Evolutionary conservation across 1,284 basidiomycete species (phyloP).

Genomic region (Pyrrhoderma noxium): DNA sequence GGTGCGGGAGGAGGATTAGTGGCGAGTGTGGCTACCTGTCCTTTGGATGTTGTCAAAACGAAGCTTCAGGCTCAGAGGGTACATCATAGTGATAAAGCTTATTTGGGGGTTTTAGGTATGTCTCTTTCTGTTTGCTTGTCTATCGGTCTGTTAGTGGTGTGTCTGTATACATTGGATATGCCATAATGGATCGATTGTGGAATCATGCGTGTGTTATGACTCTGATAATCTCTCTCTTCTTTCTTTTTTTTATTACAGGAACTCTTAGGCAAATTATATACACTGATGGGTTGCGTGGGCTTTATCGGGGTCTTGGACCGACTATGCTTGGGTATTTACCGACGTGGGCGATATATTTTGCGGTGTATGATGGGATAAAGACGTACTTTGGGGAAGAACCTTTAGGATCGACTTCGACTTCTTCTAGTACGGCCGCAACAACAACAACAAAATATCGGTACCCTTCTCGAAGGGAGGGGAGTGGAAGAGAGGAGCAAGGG

Average conservation of each 20-base stretch:
- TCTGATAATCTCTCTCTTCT: no score
- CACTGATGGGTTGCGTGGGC: constrained; percentile 75
- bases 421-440: no score
- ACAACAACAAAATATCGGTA: no score
- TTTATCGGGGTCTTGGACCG: constrained; percentile 93
- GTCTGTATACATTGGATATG: no score
- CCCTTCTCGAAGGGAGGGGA: no score
- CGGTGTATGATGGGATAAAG: constrained; percentile 95
- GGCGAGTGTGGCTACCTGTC: constrained; percentile 91
- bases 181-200: no score
- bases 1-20: constrained; percentile 85
- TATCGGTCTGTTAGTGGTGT: no score
- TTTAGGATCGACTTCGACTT: constrained; percentile 34
- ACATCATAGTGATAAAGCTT: constrained; percentile 57
- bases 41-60: constrained; percentile 96
- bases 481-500: no score
- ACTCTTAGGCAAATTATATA: constrained; percentile 66
- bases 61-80: constrained; percentile 87
- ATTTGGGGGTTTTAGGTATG: constrained; percentile 72
- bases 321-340: constrained; percentile 92
- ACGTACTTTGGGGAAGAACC: constrained; percentile 64
- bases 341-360: constrained; percentile 97
- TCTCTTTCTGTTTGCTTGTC: no score
- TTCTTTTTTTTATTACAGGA: constrained; percentile 33
- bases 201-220: no score